phyloP scores from a whole-genome alignment of 2,329 filamentous ascomycete genomes.

The Neocucurbitaria cava region DNA sequence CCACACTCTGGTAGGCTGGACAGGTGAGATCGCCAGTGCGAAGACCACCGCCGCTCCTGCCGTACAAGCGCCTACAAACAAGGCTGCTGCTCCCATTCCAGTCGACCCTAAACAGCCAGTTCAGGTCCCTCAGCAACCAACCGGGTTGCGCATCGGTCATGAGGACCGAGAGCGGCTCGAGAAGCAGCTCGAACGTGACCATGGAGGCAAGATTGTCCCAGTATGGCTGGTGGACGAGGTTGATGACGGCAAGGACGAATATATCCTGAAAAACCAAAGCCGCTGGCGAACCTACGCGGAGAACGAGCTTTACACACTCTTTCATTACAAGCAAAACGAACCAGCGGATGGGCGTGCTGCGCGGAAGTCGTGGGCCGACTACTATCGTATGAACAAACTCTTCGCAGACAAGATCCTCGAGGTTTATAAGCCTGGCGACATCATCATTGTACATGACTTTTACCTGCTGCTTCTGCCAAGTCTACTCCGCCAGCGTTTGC shows the following conservation, averaged over 20 bases:
- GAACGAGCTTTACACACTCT: slow-evolving; percentile 87
- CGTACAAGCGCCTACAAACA: slow-evolving; percentile 66
- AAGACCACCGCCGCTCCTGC: slow-evolving; percentile 35
- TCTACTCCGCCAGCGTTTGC: slow-evolving; percentile 83
- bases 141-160: slow-evolving; percentile 74
- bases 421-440: slow-evolving; percentile 89
- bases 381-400: slow-evolving; percentile 88
- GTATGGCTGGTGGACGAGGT: slow-evolving; percentile 87
- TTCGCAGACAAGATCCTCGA: slow-evolving; percentile 90
- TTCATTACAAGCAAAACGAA: slow-evolving; percentile 96
- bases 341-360: slow-evolving; percentile 84
- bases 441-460: slow-evolving; percentile 93
- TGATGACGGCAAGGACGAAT: slow-evolving; percentile 71
- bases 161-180: slow-evolving; percentile 78
- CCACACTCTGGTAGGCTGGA: slow-evolving; percentile 93
- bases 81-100: slow-evolving; percentile 80
- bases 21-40: slow-evolving; percentile 70
- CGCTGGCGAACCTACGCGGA: slow-evolving; percentile 92
- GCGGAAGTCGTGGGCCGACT: slow-evolving; percentile 87
- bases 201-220: slow-evolving; percentile 79
- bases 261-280: slow-evolving; percentile 79
- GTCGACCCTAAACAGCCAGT: slow-evolving; percentile 67
- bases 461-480: slow-evolving; percentile 89
- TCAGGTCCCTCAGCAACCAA: slow-evolving; percentile 65
- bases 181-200: slow-evolving; percentile 72